These are phyloP conservation scores for Colletotrichum phormii DNA, from an alignment of 2,329 filamentous ascomycete species.

Conservation along the genomic window DNA sequence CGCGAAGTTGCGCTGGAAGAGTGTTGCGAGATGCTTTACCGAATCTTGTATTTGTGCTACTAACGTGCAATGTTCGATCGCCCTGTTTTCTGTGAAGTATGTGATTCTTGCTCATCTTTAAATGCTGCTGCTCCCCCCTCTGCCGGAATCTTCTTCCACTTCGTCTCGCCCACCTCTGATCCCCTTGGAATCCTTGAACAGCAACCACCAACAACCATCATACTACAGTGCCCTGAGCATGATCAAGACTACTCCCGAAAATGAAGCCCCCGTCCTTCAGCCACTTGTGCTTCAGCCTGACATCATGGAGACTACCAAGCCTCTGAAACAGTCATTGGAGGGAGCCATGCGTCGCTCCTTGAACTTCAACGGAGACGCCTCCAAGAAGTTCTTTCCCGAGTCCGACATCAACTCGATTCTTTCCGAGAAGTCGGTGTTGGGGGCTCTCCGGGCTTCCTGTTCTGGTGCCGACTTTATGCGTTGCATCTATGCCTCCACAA, in stretches of 20 bases:
- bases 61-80: not conserved
- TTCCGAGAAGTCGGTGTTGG: not conserved
- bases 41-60: not conserved
- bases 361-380: not conserved
- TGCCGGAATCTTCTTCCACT: not conserved
- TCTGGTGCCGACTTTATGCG: not conserved
- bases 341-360: not conserved
- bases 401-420: not conserved
- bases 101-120: not conserved
- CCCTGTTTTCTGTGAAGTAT: not conserved
- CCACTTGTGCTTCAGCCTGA: not conserved
- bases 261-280: not conserved
- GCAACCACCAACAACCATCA: not conserved
- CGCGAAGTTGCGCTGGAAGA: too few species aligned
- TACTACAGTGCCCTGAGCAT: not conserved
- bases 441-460: not conserved
- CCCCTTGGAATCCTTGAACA: not conserved
- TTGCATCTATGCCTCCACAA: not conserved
- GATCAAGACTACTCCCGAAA: not conserved
- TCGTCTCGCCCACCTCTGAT: not conserved
- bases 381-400: not conserved
- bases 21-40: not conserved
- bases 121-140: not conserved
- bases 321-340: not conserved
- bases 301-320: not conserved